Evolutionary conservation across 2,329 filamentous ascomycete genomes (phyloP), one percentile per base, ranked within the genome.

Genomic region (Thermothelomyces thermophilus): DNA sequence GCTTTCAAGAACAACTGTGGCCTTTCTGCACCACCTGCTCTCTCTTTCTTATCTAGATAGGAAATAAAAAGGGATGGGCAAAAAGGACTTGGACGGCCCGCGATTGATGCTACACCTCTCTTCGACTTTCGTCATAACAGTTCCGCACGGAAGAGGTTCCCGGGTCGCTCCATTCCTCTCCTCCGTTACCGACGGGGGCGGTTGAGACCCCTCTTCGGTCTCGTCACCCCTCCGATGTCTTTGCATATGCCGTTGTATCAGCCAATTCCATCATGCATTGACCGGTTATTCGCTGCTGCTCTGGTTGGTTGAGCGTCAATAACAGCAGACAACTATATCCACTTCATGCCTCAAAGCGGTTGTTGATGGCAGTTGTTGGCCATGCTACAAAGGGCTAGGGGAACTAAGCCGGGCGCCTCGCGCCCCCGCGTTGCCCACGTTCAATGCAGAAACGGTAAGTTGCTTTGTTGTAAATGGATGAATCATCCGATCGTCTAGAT

Each of bases 111-210:
- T n/a, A n/a, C n/a, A n/a, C n/a, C n/a, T n/a, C n/a, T n/a, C n/a
- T n/a, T n/a, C n/a, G n/a, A n/a, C n/a, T n/a, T 11, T 40, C 19
- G 14, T 24, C 19, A 39, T 16, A 14, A 46, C 43, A 40, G 48
- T 53, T 52, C 51, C 47, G 43, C 54, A 53, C 56, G 56, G 56
- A 52, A 53, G 36, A 51, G 14, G 36, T 53, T 48, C 52, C 57
- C 49, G 52, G 56, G 43, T 55, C 58, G 49, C 52, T 53, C 43
- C 30, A 51, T 46, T n/a, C 33, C 37, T 37, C 34, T 41, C 31
- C 47, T 46, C 47, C 47, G 50, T 46, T 51, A 48, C 51, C 53
- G 56, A 58, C 52, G 46, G 19, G 37, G 46, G 41, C 30, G 36
- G 40, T 39, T 34, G 19, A 48, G 50, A 37, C 41, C 35, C 20